Evolutionary conservation across 768 basidiomycete species (phyloP), one percentile per base, ranked within the genome.

Genomic region (Rhizopogon vinicolor): DNA sequence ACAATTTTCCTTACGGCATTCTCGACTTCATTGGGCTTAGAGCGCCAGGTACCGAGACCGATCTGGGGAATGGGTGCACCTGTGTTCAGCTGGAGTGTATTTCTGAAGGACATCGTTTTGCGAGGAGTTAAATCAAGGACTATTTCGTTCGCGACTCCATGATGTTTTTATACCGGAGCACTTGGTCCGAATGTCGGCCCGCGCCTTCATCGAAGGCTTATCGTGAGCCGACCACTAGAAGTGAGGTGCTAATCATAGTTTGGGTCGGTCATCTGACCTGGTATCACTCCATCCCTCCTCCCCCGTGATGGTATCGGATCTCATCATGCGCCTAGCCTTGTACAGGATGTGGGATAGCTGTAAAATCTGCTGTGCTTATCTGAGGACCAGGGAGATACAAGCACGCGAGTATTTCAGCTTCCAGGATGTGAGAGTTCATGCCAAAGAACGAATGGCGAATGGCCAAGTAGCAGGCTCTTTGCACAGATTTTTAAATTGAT

Each of bases 41-140:
- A 86, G 54, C 85, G 75, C 89, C 89, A 93, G 16, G 90, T 91
- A 5, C 91, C 92, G 39, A 92, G 77, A 41, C 92, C 92, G 62
- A 93, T 83, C 69, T 86, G 84, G 35, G 89, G 90, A 60, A 93
- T 75, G 50, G 69, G 60, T 41, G 74, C 72, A 2, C 85, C 84
- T 52, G 72, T 75, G 61, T 72, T 71, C 58, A 84, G 74, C 14
- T 68, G 61, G 58, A 79, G 12, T 9, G 56, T 49, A 55, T 75
- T 75, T 42, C 63, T 63, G 54, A 75, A 60, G 5, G 80, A 79
- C 80, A 81, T 81, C 33, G 28, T 60, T 39, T 1, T 42, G 12
- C 31, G 42, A 16, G 13, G 52, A 44, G 13, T 10, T 8, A 14
- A 16, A 7, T 12, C 22, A 39, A 41, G 8, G 31, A 44, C 55